phyloP scores from a whole-genome alignment of 345 rosid species.

The Euphorbia peplus region DNA sequence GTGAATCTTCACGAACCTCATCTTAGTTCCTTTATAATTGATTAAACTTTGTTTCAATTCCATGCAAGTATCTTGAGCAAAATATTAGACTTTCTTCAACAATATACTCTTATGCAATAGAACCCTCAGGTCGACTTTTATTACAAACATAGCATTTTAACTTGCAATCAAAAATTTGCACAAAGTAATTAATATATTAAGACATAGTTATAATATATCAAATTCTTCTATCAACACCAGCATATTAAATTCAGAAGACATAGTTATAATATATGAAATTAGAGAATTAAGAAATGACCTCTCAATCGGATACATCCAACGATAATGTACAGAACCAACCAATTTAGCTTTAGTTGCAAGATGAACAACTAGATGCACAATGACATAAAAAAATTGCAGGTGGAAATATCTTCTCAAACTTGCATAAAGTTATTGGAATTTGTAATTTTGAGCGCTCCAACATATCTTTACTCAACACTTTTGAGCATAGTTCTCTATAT shows the following conservation, averaged over 20 bases:
- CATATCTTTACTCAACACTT: not conserved
- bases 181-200: not conserved
- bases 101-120: conserved; percentile 3
- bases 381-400: not conserved
- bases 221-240: not conserved
- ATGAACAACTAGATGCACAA: conserved; percentile 12
- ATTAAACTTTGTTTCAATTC: conserved; percentile 14
- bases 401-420: not conserved
- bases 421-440: not conserved
- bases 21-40: not conserved
- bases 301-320: conserved; percentile 1
- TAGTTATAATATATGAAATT: not conserved
- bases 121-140: not conserved
- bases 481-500: conserved; percentile 4
- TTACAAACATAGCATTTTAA: not conserved
- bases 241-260: no score
- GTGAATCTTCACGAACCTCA: no score
- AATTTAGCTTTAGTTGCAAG: not conserved
- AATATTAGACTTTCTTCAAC: no score
- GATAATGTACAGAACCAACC: not conserved
- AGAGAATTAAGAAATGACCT: no score
- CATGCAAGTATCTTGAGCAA: no score
- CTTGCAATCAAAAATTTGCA: not conserved
- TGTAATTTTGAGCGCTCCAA: not conserved
- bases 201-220: not conserved